A percentile compares a stretch with the other conserved stretches of the same genome.
Conservation (phyloP, 106 monocot species). For the Dioscorea zingiberensis region DNA sequence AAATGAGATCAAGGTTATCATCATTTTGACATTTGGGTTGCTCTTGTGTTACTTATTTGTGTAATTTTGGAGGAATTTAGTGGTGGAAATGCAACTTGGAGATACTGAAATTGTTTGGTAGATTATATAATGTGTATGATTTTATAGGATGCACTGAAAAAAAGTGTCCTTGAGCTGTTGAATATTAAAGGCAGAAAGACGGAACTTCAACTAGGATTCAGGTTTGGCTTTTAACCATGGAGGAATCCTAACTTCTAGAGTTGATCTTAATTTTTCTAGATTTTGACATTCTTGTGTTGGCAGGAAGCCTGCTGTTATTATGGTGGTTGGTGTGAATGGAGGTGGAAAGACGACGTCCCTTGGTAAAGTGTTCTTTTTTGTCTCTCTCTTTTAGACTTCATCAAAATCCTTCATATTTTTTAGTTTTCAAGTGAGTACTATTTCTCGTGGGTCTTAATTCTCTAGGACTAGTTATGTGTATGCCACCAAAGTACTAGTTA, state of each 20-base stretch:
- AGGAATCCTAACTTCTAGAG: too few relatives aligned
- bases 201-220: constrained; percentile 87
- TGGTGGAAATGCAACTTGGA: not conserved
- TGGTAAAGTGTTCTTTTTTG: constrained; percentile 32
- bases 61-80: not conserved
- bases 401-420: too few relatives aligned
- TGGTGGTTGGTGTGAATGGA: constrained; percentile 97
- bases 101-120: not conserved
- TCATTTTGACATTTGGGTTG: not conserved
- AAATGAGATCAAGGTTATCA: constrained; percentile 66
- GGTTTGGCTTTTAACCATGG: constrained; percentile 20
- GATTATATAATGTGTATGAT: not conserved
- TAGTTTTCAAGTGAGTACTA: too few relatives aligned
- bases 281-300: constrained; percentile 8
- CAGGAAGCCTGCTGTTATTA: constrained; percentile 95
- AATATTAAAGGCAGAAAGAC: constrained; percentile 57
- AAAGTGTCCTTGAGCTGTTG: constrained; percentile 59
- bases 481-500: too few relatives aligned
- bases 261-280: not conserved
- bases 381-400: too few relatives aligned
- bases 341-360: constrained; percentile 96
- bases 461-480: too few relatives aligned
- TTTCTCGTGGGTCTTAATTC: too few relatives aligned
- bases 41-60: not conserved
- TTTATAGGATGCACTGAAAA: constrained; percentile 72